phyloP scores from a whole-genome alignment of 2,329 filamentous ascomycete species.

The Pseudogymnoascus sp. region DNA sequence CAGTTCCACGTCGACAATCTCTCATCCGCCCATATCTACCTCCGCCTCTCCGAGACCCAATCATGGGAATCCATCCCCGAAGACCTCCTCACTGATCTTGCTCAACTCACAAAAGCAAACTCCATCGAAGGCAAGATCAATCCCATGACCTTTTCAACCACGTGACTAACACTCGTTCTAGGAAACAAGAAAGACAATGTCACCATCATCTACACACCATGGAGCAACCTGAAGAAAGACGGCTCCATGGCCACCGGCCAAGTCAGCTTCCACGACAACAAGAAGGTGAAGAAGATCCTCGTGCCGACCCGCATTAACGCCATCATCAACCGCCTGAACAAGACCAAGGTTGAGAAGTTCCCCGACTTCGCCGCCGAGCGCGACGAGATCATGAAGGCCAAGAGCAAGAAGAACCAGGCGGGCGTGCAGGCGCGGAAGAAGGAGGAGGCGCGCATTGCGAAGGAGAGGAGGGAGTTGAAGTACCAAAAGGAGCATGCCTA shows the following conservation, averaged over 20 bases:
- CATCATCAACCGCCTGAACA: conserved; percentile 96
- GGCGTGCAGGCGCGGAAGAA: conserved; percentile 62
- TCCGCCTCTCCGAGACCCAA: conserved; percentile 72
- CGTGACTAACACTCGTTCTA: conserved; percentile 32
- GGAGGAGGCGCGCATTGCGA: conserved; percentile 64
- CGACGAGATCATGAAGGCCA: conserved; percentile 65
- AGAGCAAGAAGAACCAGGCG: conserved; percentile 66
- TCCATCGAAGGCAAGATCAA: conserved; percentile 74
- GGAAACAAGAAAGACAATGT: conserved; percentile 99
- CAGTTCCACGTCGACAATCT: conserved; percentile 98
- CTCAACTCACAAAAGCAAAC: conserved; percentile 97
- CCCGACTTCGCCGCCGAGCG: conserved; percentile 79
- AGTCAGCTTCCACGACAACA: conserved; percentile 86
- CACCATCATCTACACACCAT: conserved; percentile 94
- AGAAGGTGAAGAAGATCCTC: conserved; percentile 76
- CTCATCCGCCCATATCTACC: conserved; percentile 92
- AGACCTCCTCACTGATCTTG: conserved; percentile 75
- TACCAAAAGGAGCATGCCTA: conserved; percentile 98
- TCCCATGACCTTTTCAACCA: neutral
- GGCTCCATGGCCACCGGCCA: conserved; percentile 94
- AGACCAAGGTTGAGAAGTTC: conserved; percentile 84
- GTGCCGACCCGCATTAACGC: conserved; percentile 77
- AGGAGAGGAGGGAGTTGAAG: conserved; percentile 82
- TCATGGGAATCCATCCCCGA: conserved; percentile 77
- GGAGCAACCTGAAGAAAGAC: conserved; percentile 93